phyloP scores from a whole-genome alignment of 176 grass and related monocot genomes.

The Leersia perrieri region DNA sequence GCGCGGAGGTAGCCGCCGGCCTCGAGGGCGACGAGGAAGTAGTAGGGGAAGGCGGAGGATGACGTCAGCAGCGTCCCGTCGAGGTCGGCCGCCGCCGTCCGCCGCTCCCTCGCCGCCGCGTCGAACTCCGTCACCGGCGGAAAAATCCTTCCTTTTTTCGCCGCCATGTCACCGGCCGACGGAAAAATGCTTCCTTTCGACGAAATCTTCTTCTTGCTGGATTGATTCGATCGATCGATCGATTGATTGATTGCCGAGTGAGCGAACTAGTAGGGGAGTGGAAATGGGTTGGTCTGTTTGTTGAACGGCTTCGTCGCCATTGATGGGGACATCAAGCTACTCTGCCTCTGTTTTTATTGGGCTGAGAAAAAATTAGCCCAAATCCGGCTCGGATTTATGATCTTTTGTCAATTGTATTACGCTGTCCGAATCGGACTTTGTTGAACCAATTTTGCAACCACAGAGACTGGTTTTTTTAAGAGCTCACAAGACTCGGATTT shows the following conservation, averaged over 20 bases:
- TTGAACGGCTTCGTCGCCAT: background rate
- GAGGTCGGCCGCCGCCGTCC: slow-evolving; percentile 60
- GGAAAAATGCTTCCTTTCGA: no score
- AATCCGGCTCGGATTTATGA: background rate
- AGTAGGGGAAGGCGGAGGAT: slow-evolving; percentile 87
- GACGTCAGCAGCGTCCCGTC: slow-evolving; percentile 80
- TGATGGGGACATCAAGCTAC: background rate
- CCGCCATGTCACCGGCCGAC: background rate
- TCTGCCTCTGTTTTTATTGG: background rate
- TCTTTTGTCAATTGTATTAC: background rate
- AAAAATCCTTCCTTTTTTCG: slow-evolving; percentile 24
- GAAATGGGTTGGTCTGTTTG: background rate
- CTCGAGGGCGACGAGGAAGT: slow-evolving; percentile 80
- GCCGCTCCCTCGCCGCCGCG: background rate
- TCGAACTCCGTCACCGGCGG: slow-evolving; percentile 46
- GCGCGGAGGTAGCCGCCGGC: slow-evolving; percentile 68
- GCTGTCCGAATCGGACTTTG: background rate
- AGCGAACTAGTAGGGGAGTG: background rate
- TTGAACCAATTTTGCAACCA: background rate
- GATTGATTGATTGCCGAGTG: background rate
- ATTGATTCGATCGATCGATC: no score
- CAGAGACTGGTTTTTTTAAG: background rate
- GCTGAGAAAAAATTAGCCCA: background rate
- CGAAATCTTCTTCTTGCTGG: no score
- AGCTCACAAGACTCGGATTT: no score